A percentile compares a stretch with the other conserved stretches of the same genome.
Evolutionary conservation across 2,329 filamentous ascomycete genomes (phyloP).

Genomic region (Beauveria varroae): DNA sequence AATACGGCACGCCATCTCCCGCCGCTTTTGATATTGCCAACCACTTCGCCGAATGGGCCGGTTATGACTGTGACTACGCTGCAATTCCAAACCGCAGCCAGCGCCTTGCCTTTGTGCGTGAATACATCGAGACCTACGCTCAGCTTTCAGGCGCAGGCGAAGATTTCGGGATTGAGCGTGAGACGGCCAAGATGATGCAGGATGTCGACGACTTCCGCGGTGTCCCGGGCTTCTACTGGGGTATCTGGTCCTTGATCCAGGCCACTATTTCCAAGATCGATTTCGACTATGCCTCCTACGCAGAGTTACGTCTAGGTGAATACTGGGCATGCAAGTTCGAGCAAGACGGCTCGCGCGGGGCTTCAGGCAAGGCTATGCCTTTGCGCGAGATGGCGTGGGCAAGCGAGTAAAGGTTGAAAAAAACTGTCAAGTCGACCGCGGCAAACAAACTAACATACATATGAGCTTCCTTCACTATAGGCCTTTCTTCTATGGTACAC

Average conservation of each 20-base stretch:
- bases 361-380: constrained; percentile 51
- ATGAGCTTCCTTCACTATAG: background rate
- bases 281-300: constrained; percentile 92
- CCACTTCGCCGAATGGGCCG: constrained; percentile 97
- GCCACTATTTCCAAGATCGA: constrained; percentile 90
- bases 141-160: constrained; percentile 37
- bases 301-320: constrained; percentile 76
- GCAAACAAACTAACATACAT: background rate
- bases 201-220: constrained; percentile 87
- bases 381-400: constrained; percentile 78
- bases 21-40: constrained; percentile 96
- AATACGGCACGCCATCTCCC: constrained; percentile 90
- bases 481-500: background rate
- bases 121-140: constrained; percentile 75
- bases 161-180: constrained; percentile 46
- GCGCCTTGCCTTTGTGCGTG: constrained; percentile 70
- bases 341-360: constrained; percentile 51
- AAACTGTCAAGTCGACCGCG: background rate
- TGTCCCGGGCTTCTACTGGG: constrained; percentile 84
- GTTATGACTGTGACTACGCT: constrained; percentile 87
- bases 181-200: constrained; percentile 60
- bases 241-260: constrained; percentile 94
- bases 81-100: constrained; percentile 72
- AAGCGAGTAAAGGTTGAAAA: constrained; percentile 16
- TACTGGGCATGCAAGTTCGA: constrained; percentile 90